Conservation (phyloP, 345 rosid species). For the Anacardium occidentale region DNA sequence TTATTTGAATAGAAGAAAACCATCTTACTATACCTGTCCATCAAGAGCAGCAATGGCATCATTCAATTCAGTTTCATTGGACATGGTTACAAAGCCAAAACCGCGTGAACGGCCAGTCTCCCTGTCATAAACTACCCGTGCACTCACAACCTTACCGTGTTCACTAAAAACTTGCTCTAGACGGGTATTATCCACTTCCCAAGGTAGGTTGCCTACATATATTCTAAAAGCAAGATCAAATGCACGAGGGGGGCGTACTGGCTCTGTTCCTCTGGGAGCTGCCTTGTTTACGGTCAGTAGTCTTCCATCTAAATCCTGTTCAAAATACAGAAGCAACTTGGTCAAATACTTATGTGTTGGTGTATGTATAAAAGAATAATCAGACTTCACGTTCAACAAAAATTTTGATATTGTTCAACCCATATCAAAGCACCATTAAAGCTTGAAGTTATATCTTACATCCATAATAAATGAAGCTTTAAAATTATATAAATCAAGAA, state of each 20-base stretch:
- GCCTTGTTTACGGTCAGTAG: constrained; percentile 82
- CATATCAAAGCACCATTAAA: too few species aligned
- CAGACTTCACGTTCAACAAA: too few species aligned
- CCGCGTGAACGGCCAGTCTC: constrained; percentile 95
- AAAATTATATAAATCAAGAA: too few species aligned
- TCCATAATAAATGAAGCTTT: too few species aligned
- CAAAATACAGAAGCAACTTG: constrained; percentile 10
- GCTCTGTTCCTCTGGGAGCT: constrained; percentile 71
- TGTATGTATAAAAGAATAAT: too few species aligned
- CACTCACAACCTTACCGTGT: constrained; percentile 81
- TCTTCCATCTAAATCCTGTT: constrained; percentile 76
- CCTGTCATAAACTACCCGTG: constrained; percentile 79
- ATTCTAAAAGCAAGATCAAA: constrained; percentile 52
- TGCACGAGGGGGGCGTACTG: constrained; percentile 59
- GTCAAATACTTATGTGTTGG: neutral
- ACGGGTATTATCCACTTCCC: constrained; percentile 73
- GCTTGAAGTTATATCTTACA: too few species aligned
- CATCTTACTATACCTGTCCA: constrained; percentile 60
- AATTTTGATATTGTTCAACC: too few species aligned
- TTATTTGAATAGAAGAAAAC: neutral
- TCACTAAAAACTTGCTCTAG: constrained; percentile 84
- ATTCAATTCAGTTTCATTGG: constrained; percentile 67
- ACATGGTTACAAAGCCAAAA: constrained; percentile 89
- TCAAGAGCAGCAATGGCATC: constrained; percentile 92
- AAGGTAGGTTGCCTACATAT: constrained; percentile 85